Evolutionary conservation across 345 rosid genomes (phyloP).

Genomic region (Aethionema arabicum): DNA sequence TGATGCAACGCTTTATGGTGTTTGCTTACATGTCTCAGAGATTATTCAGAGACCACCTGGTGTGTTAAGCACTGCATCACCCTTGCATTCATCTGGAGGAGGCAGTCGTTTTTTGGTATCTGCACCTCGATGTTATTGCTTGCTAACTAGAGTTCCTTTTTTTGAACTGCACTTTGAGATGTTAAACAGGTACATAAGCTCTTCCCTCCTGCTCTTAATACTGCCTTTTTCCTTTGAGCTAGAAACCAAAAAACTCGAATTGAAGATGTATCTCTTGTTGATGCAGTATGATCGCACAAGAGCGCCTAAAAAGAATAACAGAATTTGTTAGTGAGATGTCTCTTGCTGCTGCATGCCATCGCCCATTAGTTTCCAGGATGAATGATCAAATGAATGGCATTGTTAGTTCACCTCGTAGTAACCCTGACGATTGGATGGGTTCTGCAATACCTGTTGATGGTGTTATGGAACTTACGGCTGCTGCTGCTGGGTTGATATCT

Average conservation of each 20-base stretch:
- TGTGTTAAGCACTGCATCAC: conserved; percentile 57
- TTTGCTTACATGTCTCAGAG: conserved; percentile 89
- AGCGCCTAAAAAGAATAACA: conserved; percentile 90
- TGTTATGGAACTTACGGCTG: conserved; percentile 71
- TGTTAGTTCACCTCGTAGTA: conserved; percentile 41
- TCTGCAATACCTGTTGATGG: conserved; percentile 78
- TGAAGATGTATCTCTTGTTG: conserved; percentile 37
- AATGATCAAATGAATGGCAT: conserved; percentile 44
- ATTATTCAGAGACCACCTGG: conserved; percentile 93
- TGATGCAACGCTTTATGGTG: conserved; percentile 87
- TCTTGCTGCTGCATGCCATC: conserved; percentile 50
- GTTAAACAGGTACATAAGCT: conserved; percentile 76
- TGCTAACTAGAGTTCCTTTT: conserved; percentile 90
- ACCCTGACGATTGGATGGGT: conserved; percentile 66
- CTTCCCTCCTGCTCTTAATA: conserved; percentile 15
- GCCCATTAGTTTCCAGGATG: conserved; percentile 44
- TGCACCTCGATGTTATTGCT: conserved; percentile 98
- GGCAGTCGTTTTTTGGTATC: conserved; percentile 78
- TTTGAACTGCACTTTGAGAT: conserved; percentile 95
- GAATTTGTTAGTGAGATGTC: conserved; percentile 76
- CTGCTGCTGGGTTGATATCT: conserved; percentile 68
- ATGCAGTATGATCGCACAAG: conserved; percentile 96
- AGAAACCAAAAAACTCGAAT: conserved; percentile 16
- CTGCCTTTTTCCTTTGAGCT: conserved; percentile 17
- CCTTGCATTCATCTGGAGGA: conserved; percentile 54